phyloP scores from a whole-genome alignment of 2,329 filamentous ascomycete species.

The Colletotrichum cuscutae region DNA sequence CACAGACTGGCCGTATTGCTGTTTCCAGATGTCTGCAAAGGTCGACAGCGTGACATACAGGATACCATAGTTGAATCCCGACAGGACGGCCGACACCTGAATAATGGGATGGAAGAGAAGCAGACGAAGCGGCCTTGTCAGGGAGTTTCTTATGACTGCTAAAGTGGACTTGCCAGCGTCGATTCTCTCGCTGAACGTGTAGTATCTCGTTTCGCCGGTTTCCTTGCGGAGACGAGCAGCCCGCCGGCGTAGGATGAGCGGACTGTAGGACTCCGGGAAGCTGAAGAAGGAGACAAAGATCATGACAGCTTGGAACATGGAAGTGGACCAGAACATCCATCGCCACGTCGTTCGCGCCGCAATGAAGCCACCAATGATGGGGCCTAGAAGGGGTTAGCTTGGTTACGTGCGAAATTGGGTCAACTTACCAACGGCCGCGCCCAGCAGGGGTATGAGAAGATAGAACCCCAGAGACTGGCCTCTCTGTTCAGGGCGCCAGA shows the following conservation, averaged over 20 bases:
- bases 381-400: constrained; percentile 38
- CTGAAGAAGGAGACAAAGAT: constrained; percentile 44
- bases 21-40: constrained; percentile 67
- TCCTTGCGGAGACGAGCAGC: constrained; percentile 45
- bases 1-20: constrained; percentile 63
- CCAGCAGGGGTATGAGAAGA: constrained; percentile 51
- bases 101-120: constrained; percentile 69
- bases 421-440: constrained; percentile 47
- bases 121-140: constrained; percentile 66
- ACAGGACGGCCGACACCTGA: constrained; percentile 63
- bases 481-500: constrained; percentile 56
- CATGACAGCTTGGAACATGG: constrained; percentile 52
- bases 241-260: constrained; percentile 46
- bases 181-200: constrained; percentile 50
- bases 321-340: constrained; percentile 58
- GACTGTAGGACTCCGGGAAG: constrained; percentile 51
- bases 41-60: constrained; percentile 73
- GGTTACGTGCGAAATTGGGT: not conserved
- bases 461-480: constrained; percentile 52
- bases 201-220: constrained; percentile 45
- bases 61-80: constrained; percentile 69
- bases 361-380: constrained; percentile 53
- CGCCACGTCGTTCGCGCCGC: constrained; percentile 49
- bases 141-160: constrained; percentile 43
- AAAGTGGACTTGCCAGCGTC: constrained; percentile 43